Evolutionary conservation across 192 early-diverging fungal species (phyloP).

Genomic region (Bifiguratus adelaidae): DNA sequence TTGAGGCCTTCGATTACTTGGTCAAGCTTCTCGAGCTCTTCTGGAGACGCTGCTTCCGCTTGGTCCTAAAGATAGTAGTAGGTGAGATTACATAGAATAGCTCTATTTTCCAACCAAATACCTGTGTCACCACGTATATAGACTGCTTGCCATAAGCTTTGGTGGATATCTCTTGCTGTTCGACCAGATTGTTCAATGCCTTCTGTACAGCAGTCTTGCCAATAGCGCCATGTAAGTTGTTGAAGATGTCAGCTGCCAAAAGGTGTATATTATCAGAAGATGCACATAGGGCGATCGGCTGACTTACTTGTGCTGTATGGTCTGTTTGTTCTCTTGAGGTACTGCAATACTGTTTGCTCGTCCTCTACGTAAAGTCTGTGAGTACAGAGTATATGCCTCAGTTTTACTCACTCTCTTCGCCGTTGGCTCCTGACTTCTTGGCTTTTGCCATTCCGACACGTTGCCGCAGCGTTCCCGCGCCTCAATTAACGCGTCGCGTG

Average conservation of each 20-base stretch:
- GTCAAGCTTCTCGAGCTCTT: slow-evolving; percentile 42
- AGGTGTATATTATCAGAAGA: background rate
- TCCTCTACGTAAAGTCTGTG: slow-evolving; percentile 5
- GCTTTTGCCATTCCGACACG: no score
- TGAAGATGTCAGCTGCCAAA: slow-evolving; percentile 26
- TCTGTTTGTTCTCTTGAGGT: slow-evolving; percentile 29
- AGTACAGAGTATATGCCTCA: no score
- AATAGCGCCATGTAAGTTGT: slow-evolving; percentile 24
- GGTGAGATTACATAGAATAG: background rate
- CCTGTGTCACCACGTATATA: slow-evolving; percentile 32
- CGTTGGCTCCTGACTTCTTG: no score
- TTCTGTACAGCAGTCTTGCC: slow-evolving; percentile 28
- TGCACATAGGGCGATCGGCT: background rate
- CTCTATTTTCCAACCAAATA: background rate
- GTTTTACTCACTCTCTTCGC: no score
- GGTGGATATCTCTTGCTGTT: slow-evolving; percentile 15
- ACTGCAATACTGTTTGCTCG: slow-evolving; percentile 29
- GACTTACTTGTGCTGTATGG: slow-evolving; percentile 31
- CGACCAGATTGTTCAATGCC: slow-evolving; percentile 15
- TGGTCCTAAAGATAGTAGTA: slow-evolving; percentile 14
- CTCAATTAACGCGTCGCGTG: no score
- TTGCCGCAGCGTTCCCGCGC: no score
- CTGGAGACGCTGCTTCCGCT: slow-evolving; percentile 18
- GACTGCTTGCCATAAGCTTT: slow-evolving; percentile 33
- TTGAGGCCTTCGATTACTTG: slow-evolving; percentile 40